These are phyloP conservation scores for Physcomitrium patens DNA, from an alignment of 225 moss, liverwort and hornwort genomes.

Conservation along the genomic window DNA sequence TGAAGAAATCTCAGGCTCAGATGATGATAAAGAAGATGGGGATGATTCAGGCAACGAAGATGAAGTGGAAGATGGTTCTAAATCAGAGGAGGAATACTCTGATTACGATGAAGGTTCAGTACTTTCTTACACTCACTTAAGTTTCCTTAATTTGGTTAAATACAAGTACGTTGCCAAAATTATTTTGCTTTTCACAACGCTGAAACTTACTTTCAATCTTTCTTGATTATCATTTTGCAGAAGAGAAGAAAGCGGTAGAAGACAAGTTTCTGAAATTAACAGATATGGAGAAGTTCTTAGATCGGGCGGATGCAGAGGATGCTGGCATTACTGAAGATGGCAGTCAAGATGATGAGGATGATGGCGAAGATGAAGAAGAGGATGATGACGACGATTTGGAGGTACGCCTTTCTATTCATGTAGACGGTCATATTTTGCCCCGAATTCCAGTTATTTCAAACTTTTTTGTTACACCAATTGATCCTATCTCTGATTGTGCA, in stretches of 20 bases:
- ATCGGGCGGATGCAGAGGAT: constrained; percentile 85
- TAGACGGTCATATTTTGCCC: neutral
- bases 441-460: neutral
- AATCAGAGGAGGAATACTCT: constrained; percentile 48
- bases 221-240: constrained; percentile 35
- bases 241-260: constrained; percentile 69
- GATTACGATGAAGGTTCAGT: constrained; percentile 62
- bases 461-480: neutral
- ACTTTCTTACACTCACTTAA: constrained; percentile 4
- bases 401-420: constrained; percentile 32
- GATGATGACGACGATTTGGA: constrained; percentile 68
- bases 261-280: constrained; percentile 83
- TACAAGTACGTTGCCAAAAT: neutral
- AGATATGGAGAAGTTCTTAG: constrained; percentile 96
- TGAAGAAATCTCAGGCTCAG: constrained; percentile 7
- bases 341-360: constrained; percentile 41
- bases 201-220: constrained; percentile 13
- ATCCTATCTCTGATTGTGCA: constrained; percentile 27
- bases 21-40: constrained; percentile 20
- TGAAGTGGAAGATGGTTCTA: constrained; percentile 30
- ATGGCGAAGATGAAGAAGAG: constrained; percentile 48
- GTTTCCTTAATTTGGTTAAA: neutral
- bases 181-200: neutral
- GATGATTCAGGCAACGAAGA: constrained; percentile 33
- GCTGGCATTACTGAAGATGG: constrained; percentile 52